Base-by-base conservation (phyloP, 208 protist genomes). In the Tritrichomonas musculus region DNA sequence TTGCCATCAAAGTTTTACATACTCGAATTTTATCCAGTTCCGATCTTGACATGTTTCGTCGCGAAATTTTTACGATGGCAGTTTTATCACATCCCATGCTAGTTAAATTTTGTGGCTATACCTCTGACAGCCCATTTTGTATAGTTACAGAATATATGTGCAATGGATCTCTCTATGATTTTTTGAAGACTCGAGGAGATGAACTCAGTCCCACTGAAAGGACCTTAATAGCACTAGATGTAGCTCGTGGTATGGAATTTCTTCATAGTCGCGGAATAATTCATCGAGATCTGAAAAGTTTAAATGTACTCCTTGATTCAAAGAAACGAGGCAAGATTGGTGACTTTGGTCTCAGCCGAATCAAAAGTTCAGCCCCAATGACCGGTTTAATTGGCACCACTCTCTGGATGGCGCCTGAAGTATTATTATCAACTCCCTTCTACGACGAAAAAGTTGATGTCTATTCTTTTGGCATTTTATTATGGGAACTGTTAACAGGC, bases 281-380 rank as follows among this genome's bases (percentile, higher is more conserved):
- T 60, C 95, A 96, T 92, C 49, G 95, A 20, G 94, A 96, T 93
- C 65, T 96, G 4, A 96, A 96, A 66, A 94, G 88, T 53, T 92
- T 92, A 14, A 96, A 96, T 92, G 25, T 96, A 36, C 53, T 95
- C 0, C 72, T 96, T 17, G 55, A 92, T 92, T 47, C 36, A 22
- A 49, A 92, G 0, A 72, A 72, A 27, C 14, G 88, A 8, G 88
- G 39, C 0, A 92, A 36, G 49, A 69, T 92, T 22, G n/a, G 64
- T 17, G 92, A 93, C 36, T 93, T 93, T 39, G 92, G 92, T 5
- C 50, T 73, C 11, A 50, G 22, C 5, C 33, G 41, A 41, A 77
- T 53, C 11, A 92, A 92, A 39, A 20, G 3, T 1, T 69, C 49
- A 47, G 50, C 39, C 2, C 53, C 92, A 73, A 84, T 93, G 92